Base-by-base conservation (phyloP, 305 asterid genomes). In the Andrographis paniculata region DNA sequence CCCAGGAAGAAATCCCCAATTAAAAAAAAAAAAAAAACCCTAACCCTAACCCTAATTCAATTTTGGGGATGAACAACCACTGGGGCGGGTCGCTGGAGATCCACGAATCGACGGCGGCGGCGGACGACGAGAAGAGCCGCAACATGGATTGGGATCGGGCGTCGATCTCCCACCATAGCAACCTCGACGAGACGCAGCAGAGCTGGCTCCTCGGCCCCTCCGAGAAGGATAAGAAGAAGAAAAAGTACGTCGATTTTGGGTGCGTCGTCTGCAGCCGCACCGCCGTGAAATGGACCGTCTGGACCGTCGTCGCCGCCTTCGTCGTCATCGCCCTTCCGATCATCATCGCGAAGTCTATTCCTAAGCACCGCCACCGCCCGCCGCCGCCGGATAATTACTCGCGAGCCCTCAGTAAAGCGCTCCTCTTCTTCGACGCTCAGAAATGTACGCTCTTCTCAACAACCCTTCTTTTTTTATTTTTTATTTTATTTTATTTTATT, bases 61-160 rank as follows among this genome's bases (percentile, higher is more conserved):
- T n/a, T n/a, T n/a, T n/a, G n/a, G n/a, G 13, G 13, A 82, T 87
- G 96, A 67, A 78, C 28, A 81, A 80, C 46, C 87, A 80, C 23
- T 87, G 96, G 96, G 96, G 96, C 56, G 96, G 96, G 5, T n/a
- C 38, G 38, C 21, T 87, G 58, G 95, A 87, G 51, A 71, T 87
- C 40, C 53, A 33, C 38, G 38, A 53, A 0, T 77, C 53, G 0
- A 80, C 72, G 35, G 54, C 84, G n/a, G 17, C 61, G 14, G 15
- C 53, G 4, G 87, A 69, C 0, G 80, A 78, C 1, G 82, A 74
- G 1, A 55, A 61, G 38, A 68, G 79, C 33, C 45, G 78, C 54
- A 74, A 61, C 49, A 17, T 59, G 31, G 79, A 78, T 22, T 83
- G 85, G 86, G 96, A 87, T 33, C 36, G 74, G 54, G 84, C 87